Base-by-base conservation (phyloP, 129 eudicot genomes). In the Saussurea involucrata region DNA sequence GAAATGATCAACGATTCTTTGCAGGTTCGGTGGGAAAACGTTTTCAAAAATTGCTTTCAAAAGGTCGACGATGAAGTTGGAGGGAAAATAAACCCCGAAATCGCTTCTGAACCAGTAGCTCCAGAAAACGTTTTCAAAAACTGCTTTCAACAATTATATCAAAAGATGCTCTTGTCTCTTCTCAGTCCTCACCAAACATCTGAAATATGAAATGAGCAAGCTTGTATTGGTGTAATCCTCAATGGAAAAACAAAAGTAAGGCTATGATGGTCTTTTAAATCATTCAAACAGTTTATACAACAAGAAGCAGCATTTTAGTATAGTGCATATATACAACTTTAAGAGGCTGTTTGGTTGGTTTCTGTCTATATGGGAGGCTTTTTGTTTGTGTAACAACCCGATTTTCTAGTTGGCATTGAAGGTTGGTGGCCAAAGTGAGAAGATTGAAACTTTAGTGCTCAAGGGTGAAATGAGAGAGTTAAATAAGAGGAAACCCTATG, bases 11-110 rank as follows among this genome's bases (percentile, higher is more conserved):
- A 49, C 22, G 87, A 87, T 58, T 66, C 81, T 25, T 73, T 84
- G 68, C 90, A 90, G 37, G 68, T 67, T 22, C 90, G 63, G 28
- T 90, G 96, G 96, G 89, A 87, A 77, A 85, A 80, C 61, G 84
- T 82, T 31, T 90, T 90, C 76, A 81, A 76, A 24, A 77, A 49
- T 71, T 90, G 96, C 80, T 90, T 90, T 77, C 65, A 76, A 17
- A 88, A 86, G 66, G 92, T 90, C 66, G 96, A 90, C 37, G 90
- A 88, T 81, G 96, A 87, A 80, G 96, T 90, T 68, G 92, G 90
- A 53, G 92, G 92, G 17, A 85, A 73, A 66, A 80, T 70, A 29
- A 60, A 55, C 21, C 46, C 31, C 8, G 65, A 65, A 76, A 2
- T 60, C 71, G 68, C 75, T 27, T 44, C 71, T 27, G 88, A 87